Evolutionary conservation across 306 rosid species (phyloP), one percentile per base, ranked within the genome.

Genomic region (Fragaria vesca): DNA sequence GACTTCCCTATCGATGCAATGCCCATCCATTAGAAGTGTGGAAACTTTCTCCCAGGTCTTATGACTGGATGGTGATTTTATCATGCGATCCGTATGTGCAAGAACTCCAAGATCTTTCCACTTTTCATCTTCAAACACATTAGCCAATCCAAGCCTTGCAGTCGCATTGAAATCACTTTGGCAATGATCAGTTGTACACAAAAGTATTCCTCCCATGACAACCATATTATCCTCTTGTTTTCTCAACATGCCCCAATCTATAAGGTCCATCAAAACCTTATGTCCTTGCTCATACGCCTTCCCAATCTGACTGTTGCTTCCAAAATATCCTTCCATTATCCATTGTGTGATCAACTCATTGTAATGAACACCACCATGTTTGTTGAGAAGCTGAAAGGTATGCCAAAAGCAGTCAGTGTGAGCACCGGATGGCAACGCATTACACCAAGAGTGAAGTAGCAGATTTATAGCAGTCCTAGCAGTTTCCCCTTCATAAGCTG

Each of bases 301-400:
- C 51, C 73, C 76, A 10, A 85, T 50, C 68, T 48, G 68, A 50
- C 72, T 77, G 46, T 42, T 3, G 20, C 16, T 36, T 66, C 72
- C 80, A 3, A 85, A 42, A 63, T 72, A 79, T 66, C 81, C 81
- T 78, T 85, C 88, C 58, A 85, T 55, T 75, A 85, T 82, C 88
- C 88, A 85, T 61, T 69, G 79, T 15, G 77, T 65, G 36, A 85
- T 85, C 78, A 82, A 72, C 52, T 79, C 86, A 36, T 80, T 79
- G 84, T 79, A 79, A 79, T 79, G 86, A 30, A 82, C 60, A 70
- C 82, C 71, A 51, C 28, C 34, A 30, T 73, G 68, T 13, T 42
- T 54, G 61, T 45, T 1, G 40, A 85, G 77, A 38, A 82, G 62
- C 15, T 68, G 77, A 66, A 28, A 16, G 69, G 81, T 42, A 43